Percentiles rank a stretch among this genome's conserved stretches.
These are phyloP conservation scores for Colletotrichum graminicola DNA, from an alignment of 2,329 filamentous ascomycete genomes.

Conservation along the genomic window DNA sequence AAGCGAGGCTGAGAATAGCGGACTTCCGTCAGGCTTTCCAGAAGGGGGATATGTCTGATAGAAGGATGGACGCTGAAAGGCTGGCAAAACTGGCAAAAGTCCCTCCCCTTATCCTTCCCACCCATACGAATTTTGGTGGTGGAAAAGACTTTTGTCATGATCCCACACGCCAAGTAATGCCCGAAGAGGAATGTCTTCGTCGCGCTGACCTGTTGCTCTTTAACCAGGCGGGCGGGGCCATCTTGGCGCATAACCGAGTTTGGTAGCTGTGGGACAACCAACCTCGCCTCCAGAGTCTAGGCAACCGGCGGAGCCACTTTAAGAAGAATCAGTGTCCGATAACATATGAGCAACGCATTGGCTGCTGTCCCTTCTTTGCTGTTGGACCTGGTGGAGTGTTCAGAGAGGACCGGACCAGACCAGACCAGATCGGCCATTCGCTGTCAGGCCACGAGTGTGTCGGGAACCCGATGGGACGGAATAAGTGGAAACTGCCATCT, in stretches of 20 bases:
- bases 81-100: background rate
- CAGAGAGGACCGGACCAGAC: background rate
- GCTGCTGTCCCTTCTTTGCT: background rate
- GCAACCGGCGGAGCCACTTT: background rate
- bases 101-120: background rate
- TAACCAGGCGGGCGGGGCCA: slow-evolving; percentile 6
- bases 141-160: slow-evolving; percentile 13
- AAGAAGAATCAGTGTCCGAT: background rate
- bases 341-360: slow-evolving; percentile 20
- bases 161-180: slow-evolving; percentile 18
- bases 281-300: slow-evolving; percentile 1
- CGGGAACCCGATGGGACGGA: slow-evolving; percentile 10
- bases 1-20: background rate
- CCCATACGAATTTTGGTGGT: too few species aligned
- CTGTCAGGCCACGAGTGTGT: background rate
- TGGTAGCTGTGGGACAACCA: background rate
- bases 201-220: background rate
- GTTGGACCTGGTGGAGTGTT: background rate
- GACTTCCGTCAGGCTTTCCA: background rate
- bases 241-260: slow-evolving; percentile 12
- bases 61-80: background rate
- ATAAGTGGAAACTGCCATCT: slow-evolving; percentile 20
- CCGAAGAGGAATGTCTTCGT: slow-evolving; percentile 1
- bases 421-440: background rate
- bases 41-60: background rate